A percentile compares a stretch with the other conserved stretches of the same genome.
These are phyloP conservation scores for Saprolegnia parasitica DNA, from an alignment of 352 stramenopile species.

Conservation along the genomic window DNA sequence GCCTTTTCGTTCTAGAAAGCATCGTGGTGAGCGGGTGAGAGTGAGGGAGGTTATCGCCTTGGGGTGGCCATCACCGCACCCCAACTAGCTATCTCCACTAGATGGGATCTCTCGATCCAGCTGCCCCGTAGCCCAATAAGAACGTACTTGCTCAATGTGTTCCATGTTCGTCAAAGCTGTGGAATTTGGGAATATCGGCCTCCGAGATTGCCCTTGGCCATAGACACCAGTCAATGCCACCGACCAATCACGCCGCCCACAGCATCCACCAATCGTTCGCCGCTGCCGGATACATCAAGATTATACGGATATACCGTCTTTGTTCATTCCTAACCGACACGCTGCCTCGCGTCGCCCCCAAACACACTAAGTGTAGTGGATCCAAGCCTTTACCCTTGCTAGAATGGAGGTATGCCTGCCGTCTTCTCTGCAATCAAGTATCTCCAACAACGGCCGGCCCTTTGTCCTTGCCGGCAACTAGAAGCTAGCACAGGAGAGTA, in stretches of 20 bases:
- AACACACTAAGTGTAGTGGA: no score
- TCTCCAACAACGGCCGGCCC: no score
- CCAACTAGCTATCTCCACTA: slow-evolving; percentile 40
- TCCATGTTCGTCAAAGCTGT: slow-evolving; percentile 48
- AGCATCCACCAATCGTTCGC: slow-evolving; percentile 21
- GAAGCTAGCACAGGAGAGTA: no score
- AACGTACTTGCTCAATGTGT: slow-evolving; percentile 75
- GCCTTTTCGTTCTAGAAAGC: slow-evolving; percentile 93
- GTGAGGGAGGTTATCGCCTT: slow-evolving; percentile 65
- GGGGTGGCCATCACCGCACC: slow-evolving; percentile 70
- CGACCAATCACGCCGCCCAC: slow-evolving; percentile 9
- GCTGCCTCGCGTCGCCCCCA: no score
- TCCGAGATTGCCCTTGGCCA: neutral
- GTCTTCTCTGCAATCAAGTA: no score
- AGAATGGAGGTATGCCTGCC: no score
- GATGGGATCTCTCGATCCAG: neutral
- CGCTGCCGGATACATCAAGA: slow-evolving; percentile 12
- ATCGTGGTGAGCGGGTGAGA: slow-evolving; percentile 15
- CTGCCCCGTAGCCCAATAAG: neutral
- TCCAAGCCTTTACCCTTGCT: no score
- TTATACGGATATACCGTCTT: slow-evolving; percentile 10
- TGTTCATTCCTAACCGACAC: neutral
- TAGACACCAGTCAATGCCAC: slow-evolving; percentile 27
- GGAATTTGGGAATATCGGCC: slow-evolving; percentile 29
- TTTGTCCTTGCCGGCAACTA: no score